These are phyloP conservation scores for Phascolomyces articulosus DNA, from an alignment of 371 early-diverging fungal genomes.

Conservation along the genomic window DNA sequence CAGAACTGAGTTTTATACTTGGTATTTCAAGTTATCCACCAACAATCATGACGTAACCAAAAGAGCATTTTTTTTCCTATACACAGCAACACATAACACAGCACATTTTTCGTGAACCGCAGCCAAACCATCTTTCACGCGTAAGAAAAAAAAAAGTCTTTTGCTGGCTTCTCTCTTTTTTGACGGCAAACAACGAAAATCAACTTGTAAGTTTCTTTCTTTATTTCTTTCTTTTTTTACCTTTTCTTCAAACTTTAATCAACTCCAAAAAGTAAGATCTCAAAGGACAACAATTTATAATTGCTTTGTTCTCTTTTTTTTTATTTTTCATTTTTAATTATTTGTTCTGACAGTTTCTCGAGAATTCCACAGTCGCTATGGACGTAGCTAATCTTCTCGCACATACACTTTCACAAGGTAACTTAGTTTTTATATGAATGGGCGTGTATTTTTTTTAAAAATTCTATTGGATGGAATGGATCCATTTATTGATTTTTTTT, in stretches of 20 bases:
- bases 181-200: conserved; percentile 6
- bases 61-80: background rate
- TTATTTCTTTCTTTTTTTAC: background rate
- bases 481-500: background rate
- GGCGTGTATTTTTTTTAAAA: background rate
- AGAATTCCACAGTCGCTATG: conserved; percentile 38
- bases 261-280: too few relatives aligned
- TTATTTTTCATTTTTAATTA: too few relatives aligned
- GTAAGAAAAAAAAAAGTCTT: background rate
- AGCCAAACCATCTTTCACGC: background rate
- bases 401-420: conserved; percentile 78
- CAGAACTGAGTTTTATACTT: too few relatives aligned
- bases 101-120: background rate
- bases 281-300: background rate
- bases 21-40: too few relatives aligned
- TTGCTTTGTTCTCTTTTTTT: background rate
- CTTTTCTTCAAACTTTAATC: too few relatives aligned
- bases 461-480: background rate
- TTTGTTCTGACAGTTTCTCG: conserved; percentile 10
- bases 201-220: conserved; percentile 1
- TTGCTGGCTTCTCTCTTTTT: background rate
- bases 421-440: background rate
- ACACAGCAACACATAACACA: too few relatives aligned
- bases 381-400: conserved; percentile 75
- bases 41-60: background rate